Base-by-base conservation (phyloP, 2,329 filamentous ascomycete species). In the Sclerotinia glacialis region DNA sequence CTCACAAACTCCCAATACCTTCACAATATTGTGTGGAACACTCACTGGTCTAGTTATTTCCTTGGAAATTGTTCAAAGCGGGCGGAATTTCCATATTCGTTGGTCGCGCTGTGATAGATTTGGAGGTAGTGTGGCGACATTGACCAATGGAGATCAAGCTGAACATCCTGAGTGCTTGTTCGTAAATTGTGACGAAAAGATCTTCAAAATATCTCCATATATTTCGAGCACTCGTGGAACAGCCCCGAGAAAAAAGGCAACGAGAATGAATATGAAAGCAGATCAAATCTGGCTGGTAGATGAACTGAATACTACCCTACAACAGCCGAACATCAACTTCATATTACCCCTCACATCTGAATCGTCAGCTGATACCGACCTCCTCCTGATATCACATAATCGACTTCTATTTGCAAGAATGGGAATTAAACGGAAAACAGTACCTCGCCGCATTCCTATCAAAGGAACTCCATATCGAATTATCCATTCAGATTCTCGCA, bases 341-440 rank as follows among this genome's bases (percentile, higher is more conserved):
- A 79, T 82, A 5, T 77, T 80, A 11, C 80, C 78, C 42, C 74
- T 86, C 72, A 74, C 11, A 70, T 77, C 52, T 76, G 78, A 75
- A 55, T 58, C 67, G 11, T 66, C 64, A 14, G 59, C 42, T 23
- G 70, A 68, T 59, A 68, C 72, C 5, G 78, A 79, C 12, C 78
- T 81, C 12, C 69, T 87, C 31, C 76, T 88, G 67, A 75, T 86
- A 46, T 77, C 83, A 3, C 82, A 81, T 5, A 76, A 80, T 11
- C 79, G 78, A 16, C 75, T 89, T 42, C 77, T 87, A 28, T 73
- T 89, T 46, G 80, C 83, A 5, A 82, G 86, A 55, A 73, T 89
- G 54, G 80, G 83, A 65, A 72, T 76, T 7, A 77, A 78, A 37
- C 72, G 78, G 16, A 79, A 80, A 6, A 78, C 81, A 3, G 81